A percentile compares a stretch with the other conserved stretches of the same genome.
phyloP scores from a whole-genome alignment of 495 filamentous ascomycete species.

The Neurospora sp. region DNA sequence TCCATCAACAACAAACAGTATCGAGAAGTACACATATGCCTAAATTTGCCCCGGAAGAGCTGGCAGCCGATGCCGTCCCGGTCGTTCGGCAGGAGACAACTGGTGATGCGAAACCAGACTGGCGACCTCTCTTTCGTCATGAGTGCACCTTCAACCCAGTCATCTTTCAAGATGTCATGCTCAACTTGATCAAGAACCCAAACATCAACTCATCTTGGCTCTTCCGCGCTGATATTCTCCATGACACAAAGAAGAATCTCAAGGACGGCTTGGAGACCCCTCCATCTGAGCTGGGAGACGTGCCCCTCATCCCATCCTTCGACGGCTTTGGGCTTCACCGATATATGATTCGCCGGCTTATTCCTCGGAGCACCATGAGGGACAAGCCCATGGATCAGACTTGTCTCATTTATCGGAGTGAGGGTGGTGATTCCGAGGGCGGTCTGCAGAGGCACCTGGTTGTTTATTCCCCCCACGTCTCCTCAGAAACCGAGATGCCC shows the following conservation, averaged over 20 bases:
- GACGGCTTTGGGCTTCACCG: constrained; percentile 16
- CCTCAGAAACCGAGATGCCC: constrained; percentile 51
- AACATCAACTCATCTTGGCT: constrained; percentile 77
- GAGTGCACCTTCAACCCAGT: constrained; percentile 47
- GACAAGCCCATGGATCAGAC: constrained; percentile 71
- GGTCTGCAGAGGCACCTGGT: constrained; percentile 43
- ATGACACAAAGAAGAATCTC: constrained; percentile 23
- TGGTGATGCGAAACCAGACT: constrained; percentile 18
- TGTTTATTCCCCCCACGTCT: constrained; percentile 69
- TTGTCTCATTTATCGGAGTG: constrained; percentile 52
- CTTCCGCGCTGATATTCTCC: constrained; percentile 77
- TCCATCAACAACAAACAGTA: background rate
- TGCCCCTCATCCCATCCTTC: constrained; percentile 10
- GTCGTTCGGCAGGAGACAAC: constrained; percentile 11
- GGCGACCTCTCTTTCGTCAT: constrained; percentile 42
- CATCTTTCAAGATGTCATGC: constrained; percentile 53
- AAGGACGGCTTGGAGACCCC: background rate
- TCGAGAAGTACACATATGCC: background rate
- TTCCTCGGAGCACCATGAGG: constrained; percentile 69
- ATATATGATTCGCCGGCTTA: constrained; percentile 59
- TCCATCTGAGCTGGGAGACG: constrained; percentile 6
- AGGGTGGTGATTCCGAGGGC: background rate
- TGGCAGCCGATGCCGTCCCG: constrained; percentile 22
- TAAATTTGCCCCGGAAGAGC: constrained; percentile 18
- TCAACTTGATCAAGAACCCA: constrained; percentile 71